Base-by-base conservation (phyloP, 306 rosid genomes). In the Casuarina equisetifolia region DNA sequence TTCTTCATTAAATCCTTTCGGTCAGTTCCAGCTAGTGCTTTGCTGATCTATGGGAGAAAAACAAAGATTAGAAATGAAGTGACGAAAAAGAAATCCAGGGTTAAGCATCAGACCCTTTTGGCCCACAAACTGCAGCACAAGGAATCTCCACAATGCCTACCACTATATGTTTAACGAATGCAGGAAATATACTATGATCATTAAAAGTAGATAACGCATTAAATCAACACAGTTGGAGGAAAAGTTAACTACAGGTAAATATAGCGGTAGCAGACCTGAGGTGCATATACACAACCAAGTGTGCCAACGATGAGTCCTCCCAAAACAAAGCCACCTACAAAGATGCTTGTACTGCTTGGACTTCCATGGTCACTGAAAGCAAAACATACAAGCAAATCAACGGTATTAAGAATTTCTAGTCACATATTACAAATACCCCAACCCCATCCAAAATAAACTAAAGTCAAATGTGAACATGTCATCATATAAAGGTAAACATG, bases 291-390 rank as follows among this genome's bases (percentile, higher is more conserved):
- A 53, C 94, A 89, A 57, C 93, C 96, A 66, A 95, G 89, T 16
- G 99, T 84, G 78, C 99, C 99, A 80, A 91, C 96, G 61, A 91
- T 82, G 75, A 95, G 85, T 83, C 97, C 99, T 79, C 97, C 99
- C 90, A 95, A 81, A 78, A 95, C 80, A 82, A 95, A 95, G 76
- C 99, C 99, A 69, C 97, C 95, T 49, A 92, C 84, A 79, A 95
- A 95, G 85, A 92, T 73, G 86, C 96, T 74, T 73, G 96, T 92
- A 85, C 89, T 74, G 90, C 78, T 83, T 73, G 92, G 84, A 83
- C 89, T 85, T 81, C 93, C 97, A 1, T 79, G 89, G 72, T 91
- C 90, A 72, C 97, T 92, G 87, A 52, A 77, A 76, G 74, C 78
- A 68, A 70, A 84, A 6, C 58, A 81, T 72, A 82, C 74, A 81